Evolutionary conservation across 805 yeast species (phyloP), one percentile per base, ranked within the genome.

Genomic region (Wickerhamomyces strasburgensis): DNA sequence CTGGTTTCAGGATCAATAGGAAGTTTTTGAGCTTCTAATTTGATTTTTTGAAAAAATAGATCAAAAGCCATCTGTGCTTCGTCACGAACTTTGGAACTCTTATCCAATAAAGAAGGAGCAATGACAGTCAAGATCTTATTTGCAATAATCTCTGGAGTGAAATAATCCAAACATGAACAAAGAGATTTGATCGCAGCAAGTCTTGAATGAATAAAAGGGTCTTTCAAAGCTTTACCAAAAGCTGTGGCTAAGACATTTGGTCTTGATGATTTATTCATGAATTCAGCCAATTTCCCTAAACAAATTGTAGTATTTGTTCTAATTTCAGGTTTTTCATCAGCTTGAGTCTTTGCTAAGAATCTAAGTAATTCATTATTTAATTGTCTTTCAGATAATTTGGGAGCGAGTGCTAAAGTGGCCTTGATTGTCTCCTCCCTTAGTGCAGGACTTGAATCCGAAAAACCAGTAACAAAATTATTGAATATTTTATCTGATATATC

Each of bases 161-260:
- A 88, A 29, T 70, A 74, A 6, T 78, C 81, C 17, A 80, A 63
- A 13, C 84, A 72, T 11, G 70, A 65, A 29, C 73, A 76, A 43
- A 90, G 73, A 1, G 96, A 94, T 42, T 77, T 64, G 19, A 93
- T 64, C 0, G 96, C 87, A 4, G 82, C 84, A 52, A 80, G 57
- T 46, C 93, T 72, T 11, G 94, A 78, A 6, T 84, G 87, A 3
- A 79, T 69, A 51, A 77, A 78, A 1, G 89, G 72, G 58, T 90
- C 98, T 49, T 79, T 80, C 31, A 90, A 67, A 0, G 95, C 83
- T 50, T 88, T 81, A 3, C 85, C 74, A 49, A 84, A 82, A 0
- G 97, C 98, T 1, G 96, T 87, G 3, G 87, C 78, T 33, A 93
- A 63, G 3, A 93, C 95, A 16, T 78, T 79, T 8, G 85, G 69